Conservation (phyloP, 257 asterid species). For the Rhazya stricta region DNA sequence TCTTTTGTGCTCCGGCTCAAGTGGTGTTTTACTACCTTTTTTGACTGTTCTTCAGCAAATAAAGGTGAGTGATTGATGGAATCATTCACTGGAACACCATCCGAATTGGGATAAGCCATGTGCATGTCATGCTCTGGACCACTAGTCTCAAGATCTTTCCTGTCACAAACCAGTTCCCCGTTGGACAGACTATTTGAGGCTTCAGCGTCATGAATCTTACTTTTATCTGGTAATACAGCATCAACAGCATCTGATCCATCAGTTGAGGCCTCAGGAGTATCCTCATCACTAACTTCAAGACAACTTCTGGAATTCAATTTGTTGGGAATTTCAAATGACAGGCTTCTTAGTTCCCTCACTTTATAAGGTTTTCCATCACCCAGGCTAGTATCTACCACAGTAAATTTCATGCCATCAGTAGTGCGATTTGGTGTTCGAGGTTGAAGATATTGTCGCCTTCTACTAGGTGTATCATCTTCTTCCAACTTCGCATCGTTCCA, state of each 20-base stretch:
- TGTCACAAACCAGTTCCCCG: conserved; percentile 21
- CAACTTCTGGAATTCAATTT: conserved; percentile 10
- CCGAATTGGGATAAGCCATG: conserved; percentile 17
- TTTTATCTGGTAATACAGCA: conserved; percentile 12
- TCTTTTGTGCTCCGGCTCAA: conserved; percentile 30
- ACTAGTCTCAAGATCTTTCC: conserved; percentile 21
- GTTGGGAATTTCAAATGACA: conserved; percentile 31
- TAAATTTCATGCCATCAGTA: conserved; percentile 37
- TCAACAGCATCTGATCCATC: conserved; percentile 35
- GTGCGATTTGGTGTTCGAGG: conserved; percentile 49
- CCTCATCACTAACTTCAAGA: conserved; percentile 17
- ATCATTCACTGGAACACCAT: conserved; percentile 17
- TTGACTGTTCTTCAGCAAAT: conserved; percentile 26
- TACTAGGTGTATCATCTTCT: conserved; percentile 35
- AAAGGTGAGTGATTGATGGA: conserved; percentile 15
- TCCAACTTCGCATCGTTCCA: conserved; percentile 22
- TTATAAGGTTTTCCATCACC: conserved; percentile 30
- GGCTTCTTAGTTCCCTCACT: conserved; percentile 45
- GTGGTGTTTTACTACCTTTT: conserved; percentile 25
- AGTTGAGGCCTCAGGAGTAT: conserved; percentile 26
- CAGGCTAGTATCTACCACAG: conserved; percentile 57
- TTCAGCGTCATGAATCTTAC: conserved; percentile 14
- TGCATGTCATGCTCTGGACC: conserved; percentile 15
- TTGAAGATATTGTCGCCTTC: conserved; percentile 53
- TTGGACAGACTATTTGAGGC: conserved; percentile 16